Percentiles rank a stretch among this genome's conserved stretches.
These are phyloP conservation scores for Trametes coccinea DNA, from an alignment of 768 basidiomycete genomes.

Conservation along the genomic window DNA sequence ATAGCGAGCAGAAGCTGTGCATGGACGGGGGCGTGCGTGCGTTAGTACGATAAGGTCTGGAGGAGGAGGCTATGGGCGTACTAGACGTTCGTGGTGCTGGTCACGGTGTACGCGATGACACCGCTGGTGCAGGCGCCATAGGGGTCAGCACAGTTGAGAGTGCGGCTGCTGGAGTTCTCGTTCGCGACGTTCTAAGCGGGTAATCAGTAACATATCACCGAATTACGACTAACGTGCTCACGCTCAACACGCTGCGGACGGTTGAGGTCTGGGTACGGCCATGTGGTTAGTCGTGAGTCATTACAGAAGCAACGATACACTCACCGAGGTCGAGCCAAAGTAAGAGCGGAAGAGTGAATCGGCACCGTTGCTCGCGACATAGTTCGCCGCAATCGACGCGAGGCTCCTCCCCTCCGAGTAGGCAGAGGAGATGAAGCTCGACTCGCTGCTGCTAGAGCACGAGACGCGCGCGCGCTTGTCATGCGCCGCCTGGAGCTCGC, in stretches of 20 bases:
- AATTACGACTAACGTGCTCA: neutral
- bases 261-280: constrained; percentile 27
- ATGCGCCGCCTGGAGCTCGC: constrained; percentile 28
- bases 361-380: constrained; percentile 40
- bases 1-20: constrained; percentile 41
- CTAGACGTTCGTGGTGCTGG: constrained; percentile 24
- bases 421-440: constrained; percentile 40
- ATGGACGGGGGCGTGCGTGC: neutral
- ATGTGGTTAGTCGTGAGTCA: too few species aligned
- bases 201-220: neutral
- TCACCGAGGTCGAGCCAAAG: constrained; percentile 28
- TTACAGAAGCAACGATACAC: too few species aligned
- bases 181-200: constrained; percentile 36
- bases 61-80: neutral
- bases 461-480: constrained; percentile 42
- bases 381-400: constrained; percentile 35
- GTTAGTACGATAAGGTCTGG: neutral
- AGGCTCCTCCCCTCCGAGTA: constrained; percentile 44
- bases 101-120: too few species aligned
- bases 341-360: constrained; percentile 43
- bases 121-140: constrained; percentile 29
- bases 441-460: constrained; percentile 38
- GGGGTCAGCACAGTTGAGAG: constrained; percentile 46
- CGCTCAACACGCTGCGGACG: constrained; percentile 37
- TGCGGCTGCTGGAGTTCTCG: constrained; percentile 42